Conservation (phyloP, 805 yeast genomes). For the Yarrowia deformans region DNA sequence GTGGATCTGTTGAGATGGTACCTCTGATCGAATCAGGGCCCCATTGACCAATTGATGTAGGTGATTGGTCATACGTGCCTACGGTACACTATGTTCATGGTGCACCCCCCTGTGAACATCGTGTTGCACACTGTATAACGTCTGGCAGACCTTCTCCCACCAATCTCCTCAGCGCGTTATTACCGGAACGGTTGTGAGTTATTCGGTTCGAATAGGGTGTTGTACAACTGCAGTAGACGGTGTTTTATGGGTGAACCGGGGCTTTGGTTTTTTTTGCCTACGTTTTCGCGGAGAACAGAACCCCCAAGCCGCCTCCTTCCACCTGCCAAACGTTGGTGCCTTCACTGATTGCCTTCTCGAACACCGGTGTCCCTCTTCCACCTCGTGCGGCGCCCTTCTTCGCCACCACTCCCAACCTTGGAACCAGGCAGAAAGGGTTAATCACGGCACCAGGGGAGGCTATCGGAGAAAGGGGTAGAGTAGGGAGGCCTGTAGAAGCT, state of each 20-base stretch:
- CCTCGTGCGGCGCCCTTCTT: constrained; percentile 11
- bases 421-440: background rate
- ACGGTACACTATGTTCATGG: background rate
- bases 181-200: constrained; percentile 7
- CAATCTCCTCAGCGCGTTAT: constrained; percentile 13
- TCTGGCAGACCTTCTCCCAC: background rate
- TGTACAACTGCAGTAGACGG: background rate
- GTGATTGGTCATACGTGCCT: background rate
- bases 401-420: constrained; percentile 10
- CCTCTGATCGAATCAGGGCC: too few species aligned
- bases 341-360: background rate
- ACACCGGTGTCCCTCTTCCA: background rate
- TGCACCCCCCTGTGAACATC: background rate
- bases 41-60: background rate
- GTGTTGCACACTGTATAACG: background rate
- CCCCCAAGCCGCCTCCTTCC: background rate
- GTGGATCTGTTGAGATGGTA: too few species aligned
- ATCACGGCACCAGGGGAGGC: background rate
- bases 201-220: constrained; percentile 1
- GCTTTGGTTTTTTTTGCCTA: too few species aligned
- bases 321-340: too few species aligned
- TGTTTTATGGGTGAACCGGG: background rate
- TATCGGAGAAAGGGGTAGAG: background rate
- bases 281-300: too few species aligned
- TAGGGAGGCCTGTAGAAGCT: background rate